phyloP scores from a whole-genome alignment of 2,329 filamentous ascomycete species.

The Venturia asperata region DNA sequence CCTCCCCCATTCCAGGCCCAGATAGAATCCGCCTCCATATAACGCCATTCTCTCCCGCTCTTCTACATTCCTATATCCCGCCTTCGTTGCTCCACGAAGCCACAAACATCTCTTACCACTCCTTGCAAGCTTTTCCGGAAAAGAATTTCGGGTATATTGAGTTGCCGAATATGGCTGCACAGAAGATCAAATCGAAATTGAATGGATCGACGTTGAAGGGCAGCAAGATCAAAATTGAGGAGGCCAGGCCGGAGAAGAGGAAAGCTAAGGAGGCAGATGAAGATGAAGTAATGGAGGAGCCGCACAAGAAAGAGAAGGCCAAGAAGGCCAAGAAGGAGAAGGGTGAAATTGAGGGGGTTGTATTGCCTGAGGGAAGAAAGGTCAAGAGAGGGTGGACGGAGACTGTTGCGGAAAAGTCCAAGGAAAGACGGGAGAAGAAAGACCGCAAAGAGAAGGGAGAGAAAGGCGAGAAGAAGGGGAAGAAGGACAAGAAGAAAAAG shows the following conservation, averaged over 20 bases:
- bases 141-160: constrained; percentile 86
- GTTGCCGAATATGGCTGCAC: constrained; percentile 70
- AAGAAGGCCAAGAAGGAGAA: constrained; percentile 40
- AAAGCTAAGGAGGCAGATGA: constrained; percentile 41
- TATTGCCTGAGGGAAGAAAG: constrained; percentile 65
- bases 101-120: constrained; percentile 81
- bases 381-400: constrained; percentile 90
- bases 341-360: constrained; percentile 57
- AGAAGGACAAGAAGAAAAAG: constrained; percentile 49
- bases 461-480: constrained; percentile 43
- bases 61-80: constrained; percentile 66
- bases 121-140: constrained; percentile 80
- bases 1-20: constrained; percentile 19
- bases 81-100: constrained; percentile 58
- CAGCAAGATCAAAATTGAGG: constrained; percentile 75
- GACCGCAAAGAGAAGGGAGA: constrained; percentile 42
- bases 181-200: constrained; percentile 86
- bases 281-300: constrained; percentile 26
- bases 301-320: constrained; percentile 28
- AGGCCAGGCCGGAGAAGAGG: constrained; percentile 60
- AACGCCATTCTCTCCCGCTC: constrained; percentile 69
- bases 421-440: constrained; percentile 32
- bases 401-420: constrained; percentile 41
- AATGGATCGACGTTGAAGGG: constrained; percentile 82
- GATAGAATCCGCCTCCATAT: constrained; percentile 65